A percentile compares a stretch with the other conserved stretches of the same genome.
Conservation (phyloP, 2,329 filamentous ascomycete species). For the Colletotrichum scovillei region DNA sequence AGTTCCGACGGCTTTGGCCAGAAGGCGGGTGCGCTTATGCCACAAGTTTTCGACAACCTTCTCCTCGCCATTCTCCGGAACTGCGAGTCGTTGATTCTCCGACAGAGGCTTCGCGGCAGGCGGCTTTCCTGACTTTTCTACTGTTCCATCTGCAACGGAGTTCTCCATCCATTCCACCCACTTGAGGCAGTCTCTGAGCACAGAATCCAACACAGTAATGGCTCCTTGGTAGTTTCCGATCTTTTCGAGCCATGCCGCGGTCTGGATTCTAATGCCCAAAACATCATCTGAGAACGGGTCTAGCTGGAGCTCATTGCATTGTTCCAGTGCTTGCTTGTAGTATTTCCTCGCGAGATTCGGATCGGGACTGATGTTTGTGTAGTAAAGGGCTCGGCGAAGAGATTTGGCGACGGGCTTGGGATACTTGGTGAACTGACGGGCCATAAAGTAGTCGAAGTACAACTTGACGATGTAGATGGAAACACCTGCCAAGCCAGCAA, state of each 20-base stretch:
- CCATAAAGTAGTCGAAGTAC: slow-evolving; percentile 68
- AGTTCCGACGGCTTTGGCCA: slow-evolving; percentile 80
- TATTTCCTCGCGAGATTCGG: slow-evolving; percentile 83
- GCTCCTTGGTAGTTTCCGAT: slow-evolving; percentile 76
- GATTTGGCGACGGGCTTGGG: slow-evolving; percentile 80
- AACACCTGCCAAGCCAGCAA: slow-evolving; percentile 47
- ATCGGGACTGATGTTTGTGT: slow-evolving; percentile 81
- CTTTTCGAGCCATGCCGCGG: slow-evolving; percentile 83
- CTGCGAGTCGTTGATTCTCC: slow-evolving; percentile 23
- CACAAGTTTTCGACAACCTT: slow-evolving; percentile 60
- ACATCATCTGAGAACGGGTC: slow-evolving; percentile 94
- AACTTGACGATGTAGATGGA: slow-evolving; percentile 52
- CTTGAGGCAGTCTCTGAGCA: slow-evolving; percentile 74
- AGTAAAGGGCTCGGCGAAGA: slow-evolving; percentile 87
- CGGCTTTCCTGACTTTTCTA: slow-evolving; percentile 53
- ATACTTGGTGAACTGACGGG: slow-evolving; percentile 65
- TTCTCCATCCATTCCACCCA: slow-evolving; percentile 69
- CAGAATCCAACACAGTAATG: slow-evolving; percentile 81
- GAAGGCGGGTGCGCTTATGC: slow-evolving; percentile 71
- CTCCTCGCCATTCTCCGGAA: slow-evolving; percentile 40
- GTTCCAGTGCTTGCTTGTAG: slow-evolving; percentile 82
- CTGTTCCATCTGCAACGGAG: slow-evolving; percentile 57
- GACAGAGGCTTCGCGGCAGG: slow-evolving; percentile 27
- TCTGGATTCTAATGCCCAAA: slow-evolving; percentile 86
- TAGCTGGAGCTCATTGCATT: slow-evolving; percentile 79